Evolutionary conservation across 1,284 basidiomycete genomes (phyloP), one percentile per base, ranked within the genome.

Genomic region (Exsudoporus floridanus): DNA sequence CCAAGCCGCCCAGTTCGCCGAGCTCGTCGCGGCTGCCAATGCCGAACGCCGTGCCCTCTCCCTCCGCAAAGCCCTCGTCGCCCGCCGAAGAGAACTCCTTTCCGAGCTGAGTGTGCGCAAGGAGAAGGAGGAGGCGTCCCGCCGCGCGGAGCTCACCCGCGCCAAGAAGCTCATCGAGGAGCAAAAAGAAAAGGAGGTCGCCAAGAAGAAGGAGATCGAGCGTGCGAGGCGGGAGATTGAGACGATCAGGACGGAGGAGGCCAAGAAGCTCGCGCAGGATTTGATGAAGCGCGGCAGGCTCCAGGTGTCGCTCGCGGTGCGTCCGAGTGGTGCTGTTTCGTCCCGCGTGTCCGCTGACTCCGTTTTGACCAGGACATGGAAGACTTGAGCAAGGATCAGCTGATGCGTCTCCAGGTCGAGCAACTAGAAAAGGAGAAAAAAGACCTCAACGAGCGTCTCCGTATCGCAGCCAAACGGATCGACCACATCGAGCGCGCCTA

Each of bases 371-470:
- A 92, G 88, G 88, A 90, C 67, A 80, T 94, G 72, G 88, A 92
- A 63, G 82, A 84, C 48, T 78, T 94, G 59, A 93, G 94, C 72
- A 94, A 94, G 9, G 87, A 92, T 65, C 86, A 87, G 58, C 83
- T 99, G 56, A 91, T 98, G 70, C 84, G 84, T 49, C 83, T 98
- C 62, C 94, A 98, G 72, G 94, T 98, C 47, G 86, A 92, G 62
- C 93, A 97, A 67, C 80, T 97, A 51, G 95, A 98, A 76, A 98
- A 97, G 75, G 96, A 98, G 76, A 97, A 97, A 82, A 88, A 86
- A 63, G 91, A 95, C 62, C 78, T 93, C 59, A 83, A 81, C 58
- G 91, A 95, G 65, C 84, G 88, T 25, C 79, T 98, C 55, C 88
- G 94, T 34, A 83, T 95, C 59, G 82, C 91, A 49, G 74, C 87